Percentiles rank a stretch among this genome's conserved stretches.
Evolutionary conservation across 257 asterid genomes (phyloP).

Genomic region (Solanum bulbocastanum): DNA sequence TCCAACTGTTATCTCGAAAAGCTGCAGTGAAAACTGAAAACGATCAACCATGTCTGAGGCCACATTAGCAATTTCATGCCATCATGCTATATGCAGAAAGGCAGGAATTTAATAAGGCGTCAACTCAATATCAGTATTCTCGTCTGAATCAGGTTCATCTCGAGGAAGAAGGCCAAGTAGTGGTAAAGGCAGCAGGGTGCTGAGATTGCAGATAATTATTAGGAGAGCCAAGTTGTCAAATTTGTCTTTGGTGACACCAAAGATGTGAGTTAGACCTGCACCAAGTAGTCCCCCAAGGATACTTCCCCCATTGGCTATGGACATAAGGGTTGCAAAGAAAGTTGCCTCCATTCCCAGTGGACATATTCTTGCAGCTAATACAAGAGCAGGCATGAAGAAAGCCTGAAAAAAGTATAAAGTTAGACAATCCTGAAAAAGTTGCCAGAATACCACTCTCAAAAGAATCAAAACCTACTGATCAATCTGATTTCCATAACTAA

Average conservation of each 20-base stretch:
- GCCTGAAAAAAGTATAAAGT: constrained; percentile 32
- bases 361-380: constrained; percentile 86
- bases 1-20: background rate
- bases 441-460: background rate
- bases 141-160: constrained; percentile 39
- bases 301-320: constrained; percentile 81
- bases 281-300: constrained; percentile 89
- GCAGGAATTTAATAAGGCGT: constrained; percentile 39
- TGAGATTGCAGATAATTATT: constrained; percentile 78
- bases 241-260: constrained; percentile 72
- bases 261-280: constrained; percentile 77
- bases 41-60: background rate
- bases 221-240: constrained; percentile 59
- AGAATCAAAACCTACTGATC: background rate
- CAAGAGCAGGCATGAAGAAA: constrained; percentile 95
- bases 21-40: background rate
- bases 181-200: constrained; percentile 81
- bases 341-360: constrained; percentile 98
- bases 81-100: background rate
- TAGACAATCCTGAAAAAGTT: background rate
- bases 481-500: background rate
- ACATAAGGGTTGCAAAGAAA: constrained; percentile 93
- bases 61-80: background rate
- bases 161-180: constrained; percentile 80
- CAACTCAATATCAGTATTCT: constrained; percentile 47